Percentiles rank a stretch among this genome's conserved stretches.
These are phyloP conservation scores for Camellia oleifera DNA, from an alignment of 179 eudicot species.

Conservation along the genomic window DNA sequence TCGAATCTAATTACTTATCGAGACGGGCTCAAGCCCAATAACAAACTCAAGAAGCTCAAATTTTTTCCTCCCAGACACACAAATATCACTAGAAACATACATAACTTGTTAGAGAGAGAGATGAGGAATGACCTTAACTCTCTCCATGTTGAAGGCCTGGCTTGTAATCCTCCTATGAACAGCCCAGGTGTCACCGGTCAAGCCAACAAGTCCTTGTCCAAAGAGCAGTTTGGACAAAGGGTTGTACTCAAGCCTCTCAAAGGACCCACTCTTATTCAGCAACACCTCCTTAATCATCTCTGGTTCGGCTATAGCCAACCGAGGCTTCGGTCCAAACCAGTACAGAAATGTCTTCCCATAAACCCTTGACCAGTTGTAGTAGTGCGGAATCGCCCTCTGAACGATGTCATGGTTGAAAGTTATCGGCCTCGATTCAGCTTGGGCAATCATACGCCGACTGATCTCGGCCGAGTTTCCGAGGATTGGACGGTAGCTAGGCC, in stretches of 20 bases:
- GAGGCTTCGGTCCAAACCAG: constrained; percentile 48
- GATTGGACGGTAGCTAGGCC: constrained; percentile 60
- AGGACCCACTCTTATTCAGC: constrained; percentile 24
- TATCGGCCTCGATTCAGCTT: constrained; percentile 48
- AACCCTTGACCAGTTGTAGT: constrained; percentile 37
- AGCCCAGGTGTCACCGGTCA: constrained; percentile 54
- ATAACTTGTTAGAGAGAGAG: background rate
- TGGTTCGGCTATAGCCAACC: constrained; percentile 40
- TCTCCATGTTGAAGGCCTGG: constrained; percentile 52
- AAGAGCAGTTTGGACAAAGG: constrained; percentile 33
- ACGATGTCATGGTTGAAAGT: constrained; percentile 45
- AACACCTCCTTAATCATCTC: constrained; percentile 45
- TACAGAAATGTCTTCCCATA: constrained; percentile 43
- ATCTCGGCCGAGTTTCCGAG: constrained; percentile 56
- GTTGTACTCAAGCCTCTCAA: constrained; percentile 31
- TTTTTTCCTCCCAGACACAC: too few relatives aligned
- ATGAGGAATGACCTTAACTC: constrained; percentile 31
- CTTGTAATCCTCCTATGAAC: constrained; percentile 43
- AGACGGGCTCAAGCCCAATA: too few relatives aligned
- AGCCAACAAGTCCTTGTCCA: constrained; percentile 38
- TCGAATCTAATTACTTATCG: too few relatives aligned
- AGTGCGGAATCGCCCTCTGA: constrained; percentile 55
- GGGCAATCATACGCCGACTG: constrained; percentile 43
- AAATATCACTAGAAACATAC: background rate
- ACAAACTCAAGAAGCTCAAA: too few relatives aligned